phyloP scores from a whole-genome alignment of 106 monocot species.

The Acanthochlamys bracteata region DNA sequence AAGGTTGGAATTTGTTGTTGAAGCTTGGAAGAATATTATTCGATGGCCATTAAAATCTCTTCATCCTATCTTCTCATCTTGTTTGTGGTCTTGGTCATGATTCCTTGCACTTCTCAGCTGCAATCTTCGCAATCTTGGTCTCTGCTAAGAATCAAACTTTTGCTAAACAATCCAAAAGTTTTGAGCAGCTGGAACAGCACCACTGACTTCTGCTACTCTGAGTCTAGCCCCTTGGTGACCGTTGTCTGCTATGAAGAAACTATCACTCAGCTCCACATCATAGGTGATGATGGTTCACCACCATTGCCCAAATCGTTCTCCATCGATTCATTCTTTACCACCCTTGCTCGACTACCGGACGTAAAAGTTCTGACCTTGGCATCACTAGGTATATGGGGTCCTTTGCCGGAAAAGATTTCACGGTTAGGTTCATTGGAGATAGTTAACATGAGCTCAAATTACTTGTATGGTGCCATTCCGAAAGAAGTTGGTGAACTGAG shows the following conservation, averaged over 20 bases:
- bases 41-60: conserved; percentile 7
- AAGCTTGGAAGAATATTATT: too few relatives aligned
- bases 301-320: conserved; percentile 62
- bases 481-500: conserved; percentile 36
- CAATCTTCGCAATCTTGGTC: conserved; percentile 91
- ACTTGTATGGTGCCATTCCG: conserved; percentile 55
- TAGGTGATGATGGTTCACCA: conserved; percentile 22
- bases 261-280: conserved; percentile 82
- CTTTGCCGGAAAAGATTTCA: conserved; percentile 62
- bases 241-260: conserved; percentile 83
- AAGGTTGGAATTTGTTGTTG: too few relatives aligned
- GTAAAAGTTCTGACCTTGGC: conserved; percentile 78
- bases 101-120: conserved; percentile 40
- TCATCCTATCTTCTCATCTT: conserved; percentile 11
- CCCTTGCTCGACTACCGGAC: conserved; percentile 71
- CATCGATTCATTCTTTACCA: conserved; percentile 79
- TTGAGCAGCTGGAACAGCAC: conserved; percentile 47
- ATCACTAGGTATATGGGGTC: conserved; percentile 80
- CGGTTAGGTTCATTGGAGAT: conserved; percentile 67
- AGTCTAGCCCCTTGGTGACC: conserved; percentile 39
- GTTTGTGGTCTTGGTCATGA: conserved; percentile 6
- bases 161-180: conserved; percentile 50
- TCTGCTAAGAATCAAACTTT: conserved; percentile 56
- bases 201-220: conserved; percentile 66
- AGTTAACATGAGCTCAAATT: conserved; percentile 85